phyloP scores from a whole-genome alignment of 257 asterid genomes.

The Cinchona pubescens region DNA sequence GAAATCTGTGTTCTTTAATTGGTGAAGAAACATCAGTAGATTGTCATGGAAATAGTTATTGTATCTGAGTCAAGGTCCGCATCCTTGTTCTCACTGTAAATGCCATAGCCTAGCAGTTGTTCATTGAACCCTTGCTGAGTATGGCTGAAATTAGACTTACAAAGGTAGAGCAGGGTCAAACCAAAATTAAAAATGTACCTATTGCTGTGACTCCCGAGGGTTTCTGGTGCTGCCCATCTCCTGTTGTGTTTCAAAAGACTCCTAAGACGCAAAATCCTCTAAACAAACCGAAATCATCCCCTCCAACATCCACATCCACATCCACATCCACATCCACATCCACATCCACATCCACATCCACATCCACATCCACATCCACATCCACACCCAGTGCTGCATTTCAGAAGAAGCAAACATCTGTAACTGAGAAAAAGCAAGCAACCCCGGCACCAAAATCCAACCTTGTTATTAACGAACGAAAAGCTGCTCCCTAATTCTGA shows the following conservation, averaged over 20 bases:
- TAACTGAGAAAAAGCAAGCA: slow-evolving; percentile 42
- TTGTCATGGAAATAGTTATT: slow-evolving; percentile 1
- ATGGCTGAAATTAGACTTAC: slow-evolving; percentile 71
- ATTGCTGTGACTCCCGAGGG: slow-evolving; percentile 98
- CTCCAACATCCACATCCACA: slow-evolving; percentile 23
- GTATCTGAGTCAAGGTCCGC: slow-evolving; percentile 7
- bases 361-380: slow-evolving; percentile 32
- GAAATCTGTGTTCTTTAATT: neutral
- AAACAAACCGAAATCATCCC: slow-evolving; percentile 54
- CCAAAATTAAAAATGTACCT: slow-evolving; percentile 75
- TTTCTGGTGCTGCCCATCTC: slow-evolving; percentile 98
- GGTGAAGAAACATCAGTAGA: neutral
- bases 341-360: slow-evolving; percentile 23
- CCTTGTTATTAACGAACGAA: slow-evolving; percentile 39
- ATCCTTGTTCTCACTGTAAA: slow-evolving; percentile 21
- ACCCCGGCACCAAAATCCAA: slow-evolving; percentile 30
- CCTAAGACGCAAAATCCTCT: slow-evolving; percentile 49
- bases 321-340: slow-evolving; percentile 30
- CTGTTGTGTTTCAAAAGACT: slow-evolving; percentile 74
- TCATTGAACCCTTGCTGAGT: slow-evolving; percentile 24
- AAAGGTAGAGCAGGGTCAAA: slow-evolving; percentile 68
- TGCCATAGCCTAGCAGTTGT: slow-evolving; percentile 22
- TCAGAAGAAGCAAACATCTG: slow-evolving; percentile 46
- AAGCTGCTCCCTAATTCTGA: slow-evolving; percentile 38
- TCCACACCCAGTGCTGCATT: slow-evolving; percentile 25